phyloP scores from a whole-genome alignment of 2,329 filamentous ascomycete genomes.

The Fusarium pseudonygamai region DNA sequence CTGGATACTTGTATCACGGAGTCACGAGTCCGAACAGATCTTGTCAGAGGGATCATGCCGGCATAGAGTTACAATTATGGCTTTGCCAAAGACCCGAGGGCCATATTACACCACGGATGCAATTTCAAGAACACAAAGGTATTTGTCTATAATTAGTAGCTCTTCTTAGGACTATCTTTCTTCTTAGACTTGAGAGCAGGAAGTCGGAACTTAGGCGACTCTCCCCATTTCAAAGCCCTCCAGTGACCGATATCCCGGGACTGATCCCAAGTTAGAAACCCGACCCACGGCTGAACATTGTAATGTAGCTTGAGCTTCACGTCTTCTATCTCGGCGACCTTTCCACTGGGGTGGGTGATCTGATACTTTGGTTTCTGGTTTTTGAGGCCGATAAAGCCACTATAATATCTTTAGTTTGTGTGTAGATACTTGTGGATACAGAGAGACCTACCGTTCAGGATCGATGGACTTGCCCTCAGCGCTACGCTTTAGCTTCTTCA shows the following conservation, averaged over 20 bases:
- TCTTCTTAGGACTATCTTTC: slow-evolving; percentile 41
- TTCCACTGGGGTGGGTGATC: slow-evolving; percentile 87
- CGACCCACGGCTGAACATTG: slow-evolving; percentile 98
- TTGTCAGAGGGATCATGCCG: background rate
- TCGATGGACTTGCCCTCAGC: slow-evolving; percentile 69
- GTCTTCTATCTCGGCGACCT: slow-evolving; percentile 76
- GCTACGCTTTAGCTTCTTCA: slow-evolving; percentile 70
- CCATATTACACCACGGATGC: slow-evolving; percentile 23
- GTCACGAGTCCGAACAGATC: slow-evolving; percentile 33
- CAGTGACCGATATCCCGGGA: slow-evolving; percentile 66
- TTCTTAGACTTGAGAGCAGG: slow-evolving; percentile 72
- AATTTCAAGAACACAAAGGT: background rate
- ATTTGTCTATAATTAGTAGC: slow-evolving; percentile 16
- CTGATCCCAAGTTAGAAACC: slow-evolving; percentile 83
- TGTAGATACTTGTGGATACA: background rate
- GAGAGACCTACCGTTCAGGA: slow-evolving; percentile 59
- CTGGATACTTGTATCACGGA: slow-evolving; percentile 36
- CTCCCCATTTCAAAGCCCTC: slow-evolving; percentile 72
- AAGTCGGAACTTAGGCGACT: slow-evolving; percentile 70
- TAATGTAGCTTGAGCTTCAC: slow-evolving; percentile 86
- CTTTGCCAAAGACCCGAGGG: slow-evolving; percentile 29
- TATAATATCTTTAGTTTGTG: slow-evolving; percentile 41
- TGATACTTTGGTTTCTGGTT: slow-evolving; percentile 97
- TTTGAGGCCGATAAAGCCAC: slow-evolving; percentile 78
- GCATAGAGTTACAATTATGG: background rate